Evolutionary conservation across 129 eudicot genomes (phyloP), one percentile per base, ranked within the genome.

Genomic region (Centaurea solstitialis): DNA sequence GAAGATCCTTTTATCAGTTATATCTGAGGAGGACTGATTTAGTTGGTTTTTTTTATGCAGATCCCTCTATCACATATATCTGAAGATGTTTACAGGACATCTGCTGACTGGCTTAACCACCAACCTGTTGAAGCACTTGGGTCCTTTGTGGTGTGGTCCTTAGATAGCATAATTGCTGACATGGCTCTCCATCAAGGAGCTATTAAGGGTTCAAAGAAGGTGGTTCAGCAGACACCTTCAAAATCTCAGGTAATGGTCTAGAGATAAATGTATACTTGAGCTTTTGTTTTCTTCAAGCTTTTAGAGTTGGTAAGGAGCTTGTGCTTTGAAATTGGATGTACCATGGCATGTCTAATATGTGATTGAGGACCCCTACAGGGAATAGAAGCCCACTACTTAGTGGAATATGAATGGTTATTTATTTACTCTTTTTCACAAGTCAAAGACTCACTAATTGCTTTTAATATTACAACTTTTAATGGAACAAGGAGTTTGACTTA

Each of bases 161-260:
- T 87, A 61, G 89, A 89, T 66, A 82, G 78, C 83, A 76, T 89
- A 68, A 17, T 84, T 59, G 70, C 82, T 73, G 90, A 89, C 72
- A 78, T 84, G 65, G 85, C 82, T 47, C 79, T 33, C 70, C 90
- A 85, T 68, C 85, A 78, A 66, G 87, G 85, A n/a, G 79, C 81
- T 73, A 65, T 71, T 12, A 87, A 86, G 85, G 88, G 93, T 50
- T 84, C 90, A 17, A 89, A 89, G 69, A 89, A 87, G 83, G 85
- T 39, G 59, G 87, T 65, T 61, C 93, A 79, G 61, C 88, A 81
- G 69, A 72, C 81, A 67, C 71, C 87, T 72, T 84, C 93, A 67
- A 89, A 84, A 81, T 89, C 93, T 39, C 93, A 84, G 93, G 93
- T 89, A 84, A 35, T 26, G 35, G 20, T 47, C 21, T 11, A n/a